Conservation (phyloP, 1,284 basidiomycete species). For the Phellinidium pouzarii region DNA sequence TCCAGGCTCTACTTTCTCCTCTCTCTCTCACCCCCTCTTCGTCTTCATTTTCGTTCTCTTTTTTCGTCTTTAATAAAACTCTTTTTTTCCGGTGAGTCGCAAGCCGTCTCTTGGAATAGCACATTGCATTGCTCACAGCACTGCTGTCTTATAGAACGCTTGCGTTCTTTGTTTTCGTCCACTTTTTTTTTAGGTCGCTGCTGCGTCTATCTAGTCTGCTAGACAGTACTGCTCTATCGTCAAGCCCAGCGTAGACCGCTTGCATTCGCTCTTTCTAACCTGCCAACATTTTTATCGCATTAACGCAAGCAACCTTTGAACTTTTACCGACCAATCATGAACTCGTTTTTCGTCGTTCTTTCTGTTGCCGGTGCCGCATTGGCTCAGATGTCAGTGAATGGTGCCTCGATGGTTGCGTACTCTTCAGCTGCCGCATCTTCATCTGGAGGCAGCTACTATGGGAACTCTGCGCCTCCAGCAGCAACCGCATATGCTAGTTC, state of each 20-base stretch:
- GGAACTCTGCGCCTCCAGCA: constrained; percentile 12
- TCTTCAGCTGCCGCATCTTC: constrained; percentile 11
- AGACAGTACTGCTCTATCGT: constrained; percentile 39
- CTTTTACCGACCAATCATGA: constrained; percentile 39
- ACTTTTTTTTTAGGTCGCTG: constrained; percentile 26
- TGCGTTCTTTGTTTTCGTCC: constrained; percentile 31
- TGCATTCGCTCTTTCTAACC: constrained; percentile 35
- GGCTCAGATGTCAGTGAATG: constrained; percentile 47
- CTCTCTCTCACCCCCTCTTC: constrained; percentile 29
- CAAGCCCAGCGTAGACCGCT: constrained; percentile 67
- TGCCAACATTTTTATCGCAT: constrained; percentile 21
- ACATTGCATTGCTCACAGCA: background rate
- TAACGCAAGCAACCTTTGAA: constrained; percentile 5
- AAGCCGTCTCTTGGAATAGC: background rate
- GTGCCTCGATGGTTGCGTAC: constrained; percentile 40
- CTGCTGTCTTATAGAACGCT: constrained; percentile 32
- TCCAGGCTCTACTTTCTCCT: constrained; percentile 26
- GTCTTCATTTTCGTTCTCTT: constrained; percentile 30
- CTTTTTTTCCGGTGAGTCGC: constrained; percentile 14
- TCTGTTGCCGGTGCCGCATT: constrained; percentile 47
- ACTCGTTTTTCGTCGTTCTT: constrained; percentile 52
- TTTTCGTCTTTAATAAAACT: constrained; percentile 33
- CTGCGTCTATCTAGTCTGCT: constrained; percentile 39
- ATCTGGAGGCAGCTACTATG: constrained; percentile 13
- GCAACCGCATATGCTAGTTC: constrained; percentile 11